Conservation (phyloP, 495 filamentous ascomycete species). For the Aspergillus heteromorphus region DNA sequence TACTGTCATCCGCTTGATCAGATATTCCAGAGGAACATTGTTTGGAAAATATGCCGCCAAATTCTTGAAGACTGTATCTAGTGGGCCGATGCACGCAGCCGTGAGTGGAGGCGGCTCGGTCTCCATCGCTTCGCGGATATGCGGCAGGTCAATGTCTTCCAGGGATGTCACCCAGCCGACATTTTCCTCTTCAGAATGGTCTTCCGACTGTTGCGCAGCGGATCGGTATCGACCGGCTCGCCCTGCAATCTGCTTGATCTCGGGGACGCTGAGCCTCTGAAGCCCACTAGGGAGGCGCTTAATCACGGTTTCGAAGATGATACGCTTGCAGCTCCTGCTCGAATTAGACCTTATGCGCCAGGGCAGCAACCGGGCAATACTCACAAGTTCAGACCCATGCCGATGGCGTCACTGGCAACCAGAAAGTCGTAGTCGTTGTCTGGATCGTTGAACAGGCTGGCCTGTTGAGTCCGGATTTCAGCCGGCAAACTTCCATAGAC, state of each 20-base stretch:
- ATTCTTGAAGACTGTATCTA: constrained; percentile 55
- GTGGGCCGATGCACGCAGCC: constrained; percentile 72
- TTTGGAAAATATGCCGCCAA: constrained; percentile 76
- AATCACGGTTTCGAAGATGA: constrained; percentile 74
- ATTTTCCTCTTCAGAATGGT: constrained; percentile 14
- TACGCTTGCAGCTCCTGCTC: constrained; percentile 71
- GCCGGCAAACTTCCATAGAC: constrained; percentile 92
- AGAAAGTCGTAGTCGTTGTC: constrained; percentile 92
- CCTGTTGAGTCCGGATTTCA: constrained; percentile 87
- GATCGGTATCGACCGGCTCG: constrained; percentile 86
- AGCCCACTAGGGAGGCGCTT: constrained; percentile 57
- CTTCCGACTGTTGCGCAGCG: constrained; percentile 45
- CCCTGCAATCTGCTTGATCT: constrained; percentile 92
- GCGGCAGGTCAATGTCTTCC: constrained; percentile 60
- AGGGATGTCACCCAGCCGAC: constrained; percentile 79
- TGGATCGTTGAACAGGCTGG: constrained; percentile 86
- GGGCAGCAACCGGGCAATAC: constrained; percentile 15
- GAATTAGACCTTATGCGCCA: not conserved
- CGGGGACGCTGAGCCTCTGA: constrained; percentile 56
- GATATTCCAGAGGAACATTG: constrained; percentile 67
- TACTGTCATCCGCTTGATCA: constrained; percentile 66
- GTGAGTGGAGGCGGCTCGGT: constrained; percentile 58
- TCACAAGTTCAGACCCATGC: constrained; percentile 92
- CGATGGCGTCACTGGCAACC: constrained; percentile 92
- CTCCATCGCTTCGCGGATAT: constrained; percentile 57